Evolutionary conservation across 768 basidiomycete genomes (phyloP), one percentile per base, ranked within the genome.

Genomic region (Tricholoma matsutake): DNA sequence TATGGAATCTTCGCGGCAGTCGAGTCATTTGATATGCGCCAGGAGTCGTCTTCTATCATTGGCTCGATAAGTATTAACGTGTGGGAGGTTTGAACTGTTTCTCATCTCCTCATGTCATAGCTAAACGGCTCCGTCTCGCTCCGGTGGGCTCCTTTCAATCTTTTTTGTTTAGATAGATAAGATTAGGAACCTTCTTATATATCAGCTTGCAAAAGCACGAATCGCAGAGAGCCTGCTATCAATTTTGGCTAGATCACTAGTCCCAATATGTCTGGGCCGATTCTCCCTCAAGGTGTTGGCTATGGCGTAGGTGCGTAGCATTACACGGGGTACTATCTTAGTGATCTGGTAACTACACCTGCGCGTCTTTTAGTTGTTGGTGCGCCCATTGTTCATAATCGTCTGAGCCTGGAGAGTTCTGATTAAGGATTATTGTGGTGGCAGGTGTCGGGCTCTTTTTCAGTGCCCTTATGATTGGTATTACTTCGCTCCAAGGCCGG

Each of bases 371-470:
- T 65, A 85, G 84, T 85, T 64, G 78, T 86, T 59, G 84, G 84
- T 84, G 65, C 45, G 77, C 59, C 45, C 35, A 53, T 31, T 6
- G 13, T 28, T 49, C 16, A 25, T 25, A 25, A 16, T 9, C 9
- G 20, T 20, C 20, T 16, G 32, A 34, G 7, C 22, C 32, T 37
- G 34, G 13, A 13, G 6, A 35, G 14, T 31, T 55, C 43, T 39
- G 31, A 53, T 43, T 18, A 28, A 11, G 13, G 22, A 25, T 25
- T 25, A 31, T 53, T 32, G 18, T 28, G 53, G 29, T 22, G 39
- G 31, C 62, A 88, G 93, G 93, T 39, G 94, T 96, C 64, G 93
- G 93, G 20, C 74, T 95, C 45, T 94, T 94, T 73, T 96, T 94
- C 76, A 88, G 88, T 64, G 87, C 76, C 8, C 86, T 94, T 68